Evolutionary conservation across 345 rosid genomes (phyloP).

Genomic region (Laguncularia racemosa): DNA sequence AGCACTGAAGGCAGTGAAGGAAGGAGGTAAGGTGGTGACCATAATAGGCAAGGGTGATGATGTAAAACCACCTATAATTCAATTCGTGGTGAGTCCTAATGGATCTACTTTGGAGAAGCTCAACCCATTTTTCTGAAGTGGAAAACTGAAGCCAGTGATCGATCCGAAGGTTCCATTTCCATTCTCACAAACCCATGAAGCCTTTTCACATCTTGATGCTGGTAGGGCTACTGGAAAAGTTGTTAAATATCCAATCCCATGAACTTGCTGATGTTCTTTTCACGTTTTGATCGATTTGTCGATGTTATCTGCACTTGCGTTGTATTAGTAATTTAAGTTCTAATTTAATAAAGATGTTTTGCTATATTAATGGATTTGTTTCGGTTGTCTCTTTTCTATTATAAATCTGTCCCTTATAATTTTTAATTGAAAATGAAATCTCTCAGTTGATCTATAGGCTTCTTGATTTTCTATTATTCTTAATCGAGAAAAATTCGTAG

Average conservation of each 20-base stretch:
- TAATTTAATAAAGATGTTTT: too few relatives aligned
- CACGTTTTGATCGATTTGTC: too few relatives aligned
- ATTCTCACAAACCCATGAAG: conserved; percentile 49
- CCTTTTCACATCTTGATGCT: conserved; percentile 69
- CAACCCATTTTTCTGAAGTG: conserved; percentile 60
- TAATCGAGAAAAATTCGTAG: too few relatives aligned
- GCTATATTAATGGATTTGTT: too few relatives aligned
- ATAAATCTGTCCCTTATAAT: too few relatives aligned
- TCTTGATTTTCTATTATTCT: too few relatives aligned
- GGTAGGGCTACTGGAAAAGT: conserved; percentile 70
- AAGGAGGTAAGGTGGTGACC: conserved; percentile 83
- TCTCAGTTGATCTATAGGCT: too few relatives aligned
- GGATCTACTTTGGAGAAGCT: conserved; percentile 64
- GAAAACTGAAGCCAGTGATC: conserved; percentile 63
- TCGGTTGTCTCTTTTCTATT: too few relatives aligned
- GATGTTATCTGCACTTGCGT: too few relatives aligned
- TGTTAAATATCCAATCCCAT: conserved; percentile 57
- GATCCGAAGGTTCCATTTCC: conserved; percentile 79
- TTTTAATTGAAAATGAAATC: too few relatives aligned
- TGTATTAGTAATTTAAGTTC: too few relatives aligned
- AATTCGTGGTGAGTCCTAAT: conserved; percentile 66
- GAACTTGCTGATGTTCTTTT: background rate
- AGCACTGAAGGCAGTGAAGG: conserved; percentile 70
- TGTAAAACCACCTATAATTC: conserved; percentile 65
- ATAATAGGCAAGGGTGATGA: conserved; percentile 45